Evolutionary conservation across 2,329 filamentous ascomycete species (phyloP), one percentile per base, ranked within the genome.

Genomic region (Pestalotiopsis sp.): DNA sequence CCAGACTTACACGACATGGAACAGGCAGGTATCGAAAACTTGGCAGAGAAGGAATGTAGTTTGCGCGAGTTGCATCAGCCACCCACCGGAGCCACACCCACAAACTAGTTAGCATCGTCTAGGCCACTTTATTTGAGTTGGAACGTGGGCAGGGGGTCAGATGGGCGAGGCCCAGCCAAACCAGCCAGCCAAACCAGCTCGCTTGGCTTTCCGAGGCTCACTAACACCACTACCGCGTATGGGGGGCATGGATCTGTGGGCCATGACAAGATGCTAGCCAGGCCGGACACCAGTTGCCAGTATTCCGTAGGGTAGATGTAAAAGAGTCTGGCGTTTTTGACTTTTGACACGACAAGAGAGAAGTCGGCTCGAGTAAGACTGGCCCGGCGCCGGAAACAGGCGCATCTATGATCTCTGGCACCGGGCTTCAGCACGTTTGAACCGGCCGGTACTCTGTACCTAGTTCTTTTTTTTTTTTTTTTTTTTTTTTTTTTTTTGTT

Each of bases 31-130:
- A 57, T 64, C 4, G 22, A 48, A 35, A 64, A 38, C 38, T 65
- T 52, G 40, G 63, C 26, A 65, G 63, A 52, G 44, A 52, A 52
- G 44, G 44, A 52, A 52, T 52, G 44, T 52, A 52, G 44, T 52
- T 56, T 39, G 20, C 52, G 35, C 10, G 39, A 24, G 39, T 39
- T 66, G 64, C 64, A 66, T 66, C 64, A 66, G 64, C 64, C 62
- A 65, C 62, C 62, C 40, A 65, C 62, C 62, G 62, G 62, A 64
- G 61, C 61, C 63, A 65, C 63, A 65, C 63, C 63, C 44, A 52
- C 44, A 52, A 52, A 52, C 44, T 52, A 52, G 24, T 44, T 64
- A 64, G 61, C 13, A 61, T 26, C 30, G n/a, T 22, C 30, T 30
- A 11, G 44, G n/a, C 58, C 58, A 61, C 58, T 39, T 61, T 61